Evolutionary conservation across 2,329 filamentous ascomycete species (phyloP).

Genomic region (Ophiognomonia clavigignenti-juglandacearum): DNA sequence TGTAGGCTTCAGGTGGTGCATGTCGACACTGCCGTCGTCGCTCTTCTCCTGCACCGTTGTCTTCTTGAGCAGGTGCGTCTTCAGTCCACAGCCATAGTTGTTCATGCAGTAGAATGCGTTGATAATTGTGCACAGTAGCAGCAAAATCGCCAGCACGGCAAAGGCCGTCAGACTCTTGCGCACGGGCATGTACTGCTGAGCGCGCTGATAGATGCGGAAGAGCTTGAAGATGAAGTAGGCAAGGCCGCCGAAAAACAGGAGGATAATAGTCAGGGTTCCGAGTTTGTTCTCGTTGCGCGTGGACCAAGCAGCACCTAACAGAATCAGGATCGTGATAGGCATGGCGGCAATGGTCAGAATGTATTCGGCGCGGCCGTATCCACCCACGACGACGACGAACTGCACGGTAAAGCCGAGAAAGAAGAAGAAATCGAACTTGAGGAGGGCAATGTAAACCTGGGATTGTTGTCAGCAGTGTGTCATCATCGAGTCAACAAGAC

Average conservation of each 20-base stretch:
- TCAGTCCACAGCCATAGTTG: slow-evolving; percentile 88
- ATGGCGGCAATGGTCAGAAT: slow-evolving; percentile 84
- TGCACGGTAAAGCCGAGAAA: slow-evolving; percentile 98
- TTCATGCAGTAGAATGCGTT: slow-evolving; percentile 82
- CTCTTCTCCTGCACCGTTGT: slow-evolving; percentile 48
- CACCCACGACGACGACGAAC: slow-evolving; percentile 87
- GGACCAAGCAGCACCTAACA: slow-evolving; percentile 79
- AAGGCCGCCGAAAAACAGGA: slow-evolving; percentile 82
- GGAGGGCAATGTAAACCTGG: slow-evolving; percentile 91
- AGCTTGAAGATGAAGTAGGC: slow-evolving; percentile 99
- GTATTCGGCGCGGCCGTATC: slow-evolving; percentile 67
- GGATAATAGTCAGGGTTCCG: slow-evolving; percentile 74
- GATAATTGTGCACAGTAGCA: slow-evolving; percentile 83
- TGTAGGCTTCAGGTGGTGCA: slow-evolving; percentile 52
- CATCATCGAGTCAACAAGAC: not conserved
- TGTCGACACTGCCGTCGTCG: slow-evolving; percentile 50
- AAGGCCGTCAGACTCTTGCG: slow-evolving; percentile 86
- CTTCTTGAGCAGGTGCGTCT: slow-evolving; percentile 68
- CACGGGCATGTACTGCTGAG: slow-evolving; percentile 66
- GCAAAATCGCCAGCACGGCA: slow-evolving; percentile 82
- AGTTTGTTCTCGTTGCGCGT: slow-evolving; percentile 75
- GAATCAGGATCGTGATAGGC: slow-evolving; percentile 83
- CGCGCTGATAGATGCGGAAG: slow-evolving; percentile 82
- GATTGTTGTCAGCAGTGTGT: slow-evolving; percentile 8
- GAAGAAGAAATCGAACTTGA: slow-evolving; percentile 99